Evolutionary conservation across 352 stramenopile species (phyloP).

Genomic region (Pythium angustatum): DNA sequence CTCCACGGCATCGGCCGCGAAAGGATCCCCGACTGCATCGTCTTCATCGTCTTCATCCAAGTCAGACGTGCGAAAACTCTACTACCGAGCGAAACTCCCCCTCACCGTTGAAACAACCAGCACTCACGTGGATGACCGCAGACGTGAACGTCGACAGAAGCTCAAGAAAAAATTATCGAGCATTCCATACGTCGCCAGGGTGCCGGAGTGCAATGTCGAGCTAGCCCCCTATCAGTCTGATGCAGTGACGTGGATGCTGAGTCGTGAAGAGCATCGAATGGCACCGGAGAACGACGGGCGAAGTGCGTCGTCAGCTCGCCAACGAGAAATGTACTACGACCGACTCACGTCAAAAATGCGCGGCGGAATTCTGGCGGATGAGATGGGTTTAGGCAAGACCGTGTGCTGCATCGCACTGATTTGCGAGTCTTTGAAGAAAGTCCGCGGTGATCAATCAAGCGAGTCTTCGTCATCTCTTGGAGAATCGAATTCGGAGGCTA

Average conservation of each 20-base stretch:
- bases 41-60: constrained; percentile 18
- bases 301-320: constrained; percentile 10
- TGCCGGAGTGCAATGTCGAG: constrained; percentile 60
- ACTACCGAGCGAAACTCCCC: constrained; percentile 63
- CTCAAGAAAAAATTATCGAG: constrained; percentile 23
- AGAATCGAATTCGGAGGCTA: background rate
- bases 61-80: constrained; percentile 19
- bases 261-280: constrained; percentile 34
- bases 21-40: constrained; percentile 26
- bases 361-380: constrained; percentile 84
- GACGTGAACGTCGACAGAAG: constrained; percentile 43
- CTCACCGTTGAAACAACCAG: constrained; percentile 61
- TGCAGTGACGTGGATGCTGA: constrained; percentile 90
- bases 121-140: constrained; percentile 46
- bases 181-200: constrained; percentile 6
- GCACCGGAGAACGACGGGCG: constrained; percentile 27
- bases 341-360: constrained; percentile 35
- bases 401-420: constrained; percentile 86
- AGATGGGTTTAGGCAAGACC: constrained; percentile 91
- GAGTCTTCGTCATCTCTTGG: constrained; percentile 6
- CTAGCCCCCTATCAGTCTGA: constrained; percentile 81
- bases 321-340: constrained; percentile 35
- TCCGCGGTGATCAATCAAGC: constrained; percentile 35
- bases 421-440: constrained; percentile 57
- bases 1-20: constrained; percentile 3